phyloP scores from a whole-genome alignment of 2,329 filamentous ascomycete species.

The Aureobasidium pullulans region DNA sequence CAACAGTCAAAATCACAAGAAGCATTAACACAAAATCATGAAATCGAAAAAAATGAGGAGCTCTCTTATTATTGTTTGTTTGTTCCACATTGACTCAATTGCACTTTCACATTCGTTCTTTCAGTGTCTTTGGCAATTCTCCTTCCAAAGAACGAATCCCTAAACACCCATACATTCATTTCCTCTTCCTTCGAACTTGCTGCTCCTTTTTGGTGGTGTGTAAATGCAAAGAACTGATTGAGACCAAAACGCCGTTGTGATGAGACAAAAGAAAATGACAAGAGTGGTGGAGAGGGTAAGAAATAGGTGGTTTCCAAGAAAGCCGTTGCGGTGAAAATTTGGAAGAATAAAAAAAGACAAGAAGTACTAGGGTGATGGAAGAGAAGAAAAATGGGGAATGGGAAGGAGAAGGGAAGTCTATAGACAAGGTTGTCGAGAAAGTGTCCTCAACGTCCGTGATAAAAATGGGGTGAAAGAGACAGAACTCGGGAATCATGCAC shows the following conservation, averaged over 20 bases:
- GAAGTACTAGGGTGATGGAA: conserved; percentile 13
- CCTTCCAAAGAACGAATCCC: neutral
- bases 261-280: conserved; percentile 7
- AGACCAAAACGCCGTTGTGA: neutral
- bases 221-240: conserved; percentile 1
- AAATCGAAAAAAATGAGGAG: neutral
- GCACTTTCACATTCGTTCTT: neutral
- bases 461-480: neutral
- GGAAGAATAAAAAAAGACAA: neutral
- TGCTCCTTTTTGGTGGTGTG: conserved; percentile 4
- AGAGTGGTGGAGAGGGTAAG: neutral
- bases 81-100: neutral
- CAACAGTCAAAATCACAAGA: no score
- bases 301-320: neutral
- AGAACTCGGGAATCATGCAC: neutral
- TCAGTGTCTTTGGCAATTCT: neutral
- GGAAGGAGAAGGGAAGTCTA: conserved; percentile 6
- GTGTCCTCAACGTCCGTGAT: neutral
- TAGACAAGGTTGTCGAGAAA: conserved; percentile 2
- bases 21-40: neutral
- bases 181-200: neutral
- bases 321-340: neutral
- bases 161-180: neutral
- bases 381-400: neutral
- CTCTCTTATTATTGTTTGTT: neutral